Conservation (phyloP, 2,329 filamentous ascomycete species). For the Trichoderma lentiforme region DNA sequence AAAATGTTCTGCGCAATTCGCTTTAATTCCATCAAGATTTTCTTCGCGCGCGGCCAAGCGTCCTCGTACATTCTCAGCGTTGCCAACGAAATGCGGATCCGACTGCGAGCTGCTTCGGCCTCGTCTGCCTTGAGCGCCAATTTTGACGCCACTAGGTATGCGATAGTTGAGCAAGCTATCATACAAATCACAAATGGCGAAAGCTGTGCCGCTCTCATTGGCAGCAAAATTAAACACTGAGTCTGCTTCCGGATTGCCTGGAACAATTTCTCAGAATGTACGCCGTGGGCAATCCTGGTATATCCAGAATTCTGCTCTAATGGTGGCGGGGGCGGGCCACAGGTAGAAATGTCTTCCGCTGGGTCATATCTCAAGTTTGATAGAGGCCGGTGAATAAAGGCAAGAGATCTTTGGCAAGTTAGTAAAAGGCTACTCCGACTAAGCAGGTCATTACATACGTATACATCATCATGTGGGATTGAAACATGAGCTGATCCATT, state of each 20-base stretch:
- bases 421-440: neutral
- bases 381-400: neutral
- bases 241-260: neutral
- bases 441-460: neutral
- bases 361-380: neutral
- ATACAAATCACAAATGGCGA: neutral
- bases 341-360: neutral
- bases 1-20: neutral
- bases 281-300: neutral
- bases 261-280: neutral
- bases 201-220: neutral
- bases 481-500: neutral
- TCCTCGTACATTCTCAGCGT: neutral
- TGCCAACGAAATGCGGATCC: neutral
- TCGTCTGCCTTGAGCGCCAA: neutral
- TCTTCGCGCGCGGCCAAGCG: neutral
- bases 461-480: neutral
- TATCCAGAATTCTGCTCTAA: neutral
- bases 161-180: neutral
- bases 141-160: neutral
- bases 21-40: neutral
- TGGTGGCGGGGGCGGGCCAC: neutral
- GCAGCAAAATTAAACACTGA: neutral
- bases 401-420: neutral
- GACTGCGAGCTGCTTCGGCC: neutral